Base-by-base conservation (phyloP, 179 eudicot genomes). In the Drosera spatulata region DNA sequence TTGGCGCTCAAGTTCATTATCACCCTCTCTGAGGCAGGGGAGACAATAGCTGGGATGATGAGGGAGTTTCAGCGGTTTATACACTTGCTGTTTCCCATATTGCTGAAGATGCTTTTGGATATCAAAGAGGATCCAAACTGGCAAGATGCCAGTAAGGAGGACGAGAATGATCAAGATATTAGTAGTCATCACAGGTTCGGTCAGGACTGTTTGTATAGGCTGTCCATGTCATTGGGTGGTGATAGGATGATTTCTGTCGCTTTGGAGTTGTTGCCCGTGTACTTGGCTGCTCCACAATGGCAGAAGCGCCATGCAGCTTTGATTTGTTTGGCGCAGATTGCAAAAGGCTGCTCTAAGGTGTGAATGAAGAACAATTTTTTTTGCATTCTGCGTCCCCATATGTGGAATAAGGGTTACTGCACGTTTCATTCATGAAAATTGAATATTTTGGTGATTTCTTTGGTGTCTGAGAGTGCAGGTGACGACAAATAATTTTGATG, bases 401-500 rank as follows among this genome's bases (percentile, higher is more conserved):
- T n/a, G n/a, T n/a, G n/a, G n/a, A n/a, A n/a, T n/a, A n/a, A n/a
- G n/a, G n/a, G n/a, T n/a, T n/a, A n/a, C n/a, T n/a, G n/a, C n/a
- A n/a, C n/a, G n/a, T n/a, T n/a, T n/a, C n/a, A n/a, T n/a, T n/a
- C n/a, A n/a, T n/a, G n/a, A n/a, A n/a, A n/a, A n/a, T n/a, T n/a
- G n/a, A n/a, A n/a, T n/a, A n/a, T n/a, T n/a, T n/a, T n/a, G n/a
- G n/a, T n/a, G n/a, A n/a, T 12, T 12, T 15, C 6, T 12, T 12
- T 2, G 6, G 13, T 52, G 55, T 52, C 14, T 52, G 2, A 10
- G 53, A 5, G 42, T 58, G 56, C 73, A 79, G 87, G 85, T 85
- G 62, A 81, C 79, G 87, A 64, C 72, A 53, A 85, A n/a, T n/a
- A n/a, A n/a, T n/a, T n/a, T 85, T 60, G 91, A 79, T 61, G 87